Percentiles rank a stretch among this genome's conserved stretches.
These are phyloP conservation scores for Neurospora sp. DNA, from an alignment of 495 filamentous ascomycete species.

Conservation along the genomic window DNA sequence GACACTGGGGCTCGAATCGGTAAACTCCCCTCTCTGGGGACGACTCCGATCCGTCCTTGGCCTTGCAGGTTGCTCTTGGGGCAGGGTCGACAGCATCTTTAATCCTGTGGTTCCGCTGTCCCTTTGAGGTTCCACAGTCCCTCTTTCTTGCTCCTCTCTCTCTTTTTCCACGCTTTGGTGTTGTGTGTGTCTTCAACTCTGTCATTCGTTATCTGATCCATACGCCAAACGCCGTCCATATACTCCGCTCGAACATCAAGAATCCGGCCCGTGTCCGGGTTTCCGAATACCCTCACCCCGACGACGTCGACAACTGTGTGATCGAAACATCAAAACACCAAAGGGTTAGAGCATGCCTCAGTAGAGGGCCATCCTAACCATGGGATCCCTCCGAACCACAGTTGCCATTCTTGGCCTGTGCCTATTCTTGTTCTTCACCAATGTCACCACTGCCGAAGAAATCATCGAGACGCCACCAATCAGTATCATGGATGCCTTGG, in stretches of 20 bases:
- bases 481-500: background rate
- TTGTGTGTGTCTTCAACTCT: background rate
- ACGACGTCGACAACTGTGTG: background rate
- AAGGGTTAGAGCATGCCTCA: background rate
- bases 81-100: background rate
- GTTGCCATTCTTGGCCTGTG: constrained; percentile 8
- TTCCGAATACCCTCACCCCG: background rate
- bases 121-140: background rate
- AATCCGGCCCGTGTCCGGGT: background rate
- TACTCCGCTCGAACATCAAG: background rate
- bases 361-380: background rate
- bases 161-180: background rate
- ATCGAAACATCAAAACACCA: background rate
- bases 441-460: background rate
- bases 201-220: background rate
- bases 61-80: background rate
- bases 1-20: background rate
- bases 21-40: background rate
- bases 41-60: background rate
- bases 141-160: background rate
- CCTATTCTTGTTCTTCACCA: background rate
- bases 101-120: background rate
- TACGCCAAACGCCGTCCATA: background rate
- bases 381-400: constrained; percentile 4
- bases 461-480: background rate